Base-by-base conservation (phyloP, 1,284 basidiomycete species). In the Waitea zeae region DNA sequence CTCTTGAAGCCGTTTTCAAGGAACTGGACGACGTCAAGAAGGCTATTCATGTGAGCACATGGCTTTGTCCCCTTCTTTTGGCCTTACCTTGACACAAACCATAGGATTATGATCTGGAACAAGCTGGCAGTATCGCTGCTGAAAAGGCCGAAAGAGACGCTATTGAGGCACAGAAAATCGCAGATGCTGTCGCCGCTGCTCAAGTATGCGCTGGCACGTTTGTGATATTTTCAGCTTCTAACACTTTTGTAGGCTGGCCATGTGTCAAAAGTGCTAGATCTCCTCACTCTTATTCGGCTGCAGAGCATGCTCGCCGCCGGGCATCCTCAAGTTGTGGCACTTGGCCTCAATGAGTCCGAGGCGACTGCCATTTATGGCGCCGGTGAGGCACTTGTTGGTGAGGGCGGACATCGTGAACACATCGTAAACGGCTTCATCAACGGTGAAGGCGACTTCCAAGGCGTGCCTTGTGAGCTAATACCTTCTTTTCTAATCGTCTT, bases 1-100 rank as follows among this genome's bases (percentile, higher is more conserved):
- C 61, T 7, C 61, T 89, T 26, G 84, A 89, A 48, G 79, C 73
- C 4, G 60, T 74, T 17, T 65, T 71, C 43, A 82, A 80, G 46
- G 87, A 90, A 47, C 58, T 90, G 12, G 73, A 71, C 30, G 84
- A 88, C 40, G 67, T 88, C 29, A 78, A 75, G 53, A 83, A 81
- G 50, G 68, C 64, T 28, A 64, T 88, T 41, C 82, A 89, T 67
- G 86, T 84, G 36, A 27, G 61, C 54, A 31, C 15, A 17, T 26
- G 12, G 36, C 19, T 30, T 35, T 37, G 32, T 20, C 17, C 24
- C 27, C n/a, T n/a, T n/a, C n/a, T n/a, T n/a, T n/a, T n/a, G n/a
- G n/a, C n/a, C n/a, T n/a, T n/a, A n/a, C 20, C 33, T 20, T 26
- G 30, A 32, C 39, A 39, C 34, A 28, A 33, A n/a, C 17, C 18